A percentile compares a stretch with the other conserved stretches of the same genome.
Conservation (phyloP, 495 filamentous ascomycete genomes). For the Umbilicaria muhlenbergii region DNA sequence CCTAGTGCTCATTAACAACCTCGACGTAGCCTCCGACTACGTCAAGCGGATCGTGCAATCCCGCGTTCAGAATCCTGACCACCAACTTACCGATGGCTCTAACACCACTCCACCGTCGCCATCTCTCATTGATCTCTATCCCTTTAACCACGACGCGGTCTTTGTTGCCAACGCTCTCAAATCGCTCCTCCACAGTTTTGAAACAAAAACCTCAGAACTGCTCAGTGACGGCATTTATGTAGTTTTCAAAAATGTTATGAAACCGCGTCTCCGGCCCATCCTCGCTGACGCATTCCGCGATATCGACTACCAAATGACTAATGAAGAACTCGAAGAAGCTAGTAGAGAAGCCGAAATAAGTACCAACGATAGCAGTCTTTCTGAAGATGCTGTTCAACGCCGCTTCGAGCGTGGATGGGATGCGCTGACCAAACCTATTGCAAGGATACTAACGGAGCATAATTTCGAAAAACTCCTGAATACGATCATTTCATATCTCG, state of each 20-base stretch:
- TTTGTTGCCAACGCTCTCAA: slow-evolving; percentile 51
- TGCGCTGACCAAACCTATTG: slow-evolving; percentile 64
- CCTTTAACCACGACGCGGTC: slow-evolving; percentile 55
- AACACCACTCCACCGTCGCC: slow-evolving; percentile 10
- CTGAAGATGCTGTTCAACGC: slow-evolving; percentile 42
- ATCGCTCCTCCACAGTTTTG: slow-evolving; percentile 53
- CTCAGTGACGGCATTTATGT: slow-evolving; percentile 68
- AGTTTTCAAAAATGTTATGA: slow-evolving; percentile 76
- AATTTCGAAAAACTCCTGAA: slow-evolving; percentile 58
- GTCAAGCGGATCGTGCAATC: slow-evolving; percentile 66
- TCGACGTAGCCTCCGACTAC: slow-evolving; percentile 83
- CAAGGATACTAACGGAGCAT: slow-evolving; percentile 63
- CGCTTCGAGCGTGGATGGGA: slow-evolving; percentile 75
- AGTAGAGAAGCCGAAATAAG: slow-evolving; percentile 11
- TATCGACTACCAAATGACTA: slow-evolving; percentile 56
- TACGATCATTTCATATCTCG: slow-evolving; percentile 55
- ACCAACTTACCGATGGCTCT: slow-evolving; percentile 13
- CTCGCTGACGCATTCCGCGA: slow-evolving; percentile 82
- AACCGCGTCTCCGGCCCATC: slow-evolving; percentile 70
- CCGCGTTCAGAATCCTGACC: slow-evolving; percentile 27
- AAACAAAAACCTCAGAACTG: slow-evolving; percentile 62
- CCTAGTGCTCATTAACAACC: slow-evolving; percentile 85
- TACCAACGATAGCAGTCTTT: slow-evolving; percentile 16
- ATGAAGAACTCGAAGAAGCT: slow-evolving; percentile 29
- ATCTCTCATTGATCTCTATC: slow-evolving; percentile 51